Conservation (phyloP, 192 early-diverging fungal species). For the Podila minutissima region DNA sequence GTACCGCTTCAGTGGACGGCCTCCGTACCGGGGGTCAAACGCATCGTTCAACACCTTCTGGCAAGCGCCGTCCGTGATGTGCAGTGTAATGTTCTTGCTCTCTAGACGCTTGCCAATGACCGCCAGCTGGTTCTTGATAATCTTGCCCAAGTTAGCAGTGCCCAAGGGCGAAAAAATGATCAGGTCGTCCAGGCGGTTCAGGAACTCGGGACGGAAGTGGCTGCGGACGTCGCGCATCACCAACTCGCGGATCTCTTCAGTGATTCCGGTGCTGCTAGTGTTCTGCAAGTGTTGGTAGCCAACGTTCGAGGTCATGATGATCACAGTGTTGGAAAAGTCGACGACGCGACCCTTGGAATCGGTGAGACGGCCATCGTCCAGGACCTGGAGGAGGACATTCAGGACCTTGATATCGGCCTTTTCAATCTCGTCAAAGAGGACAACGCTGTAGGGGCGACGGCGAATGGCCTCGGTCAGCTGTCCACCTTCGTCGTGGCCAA, state of each 20-base stretch:
- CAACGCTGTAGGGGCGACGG: constrained; percentile 89
- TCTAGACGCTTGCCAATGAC: constrained; percentile 67
- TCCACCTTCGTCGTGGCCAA: constrained; percentile 97
- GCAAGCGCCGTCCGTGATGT: constrained; percentile 76
- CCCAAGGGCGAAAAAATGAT: constrained; percentile 86
- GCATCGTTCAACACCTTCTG: constrained; percentile 77
- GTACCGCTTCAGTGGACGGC: constrained; percentile 89
- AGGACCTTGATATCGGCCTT: constrained; percentile 92
- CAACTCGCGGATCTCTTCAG: constrained; percentile 45
- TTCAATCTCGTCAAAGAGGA: constrained; percentile 99
- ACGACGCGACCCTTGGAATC: constrained; percentile 90
- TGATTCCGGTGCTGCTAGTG: constrained; percentile 45
- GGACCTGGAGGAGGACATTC: constrained; percentile 81
- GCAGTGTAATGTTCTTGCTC: constrained; percentile 77
- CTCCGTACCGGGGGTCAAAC: constrained; percentile 96
- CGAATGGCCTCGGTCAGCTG: constrained; percentile 96
- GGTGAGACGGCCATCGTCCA: constrained; percentile 97
- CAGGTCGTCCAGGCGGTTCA: constrained; percentile 97
- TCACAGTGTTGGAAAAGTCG: constrained; percentile 95
- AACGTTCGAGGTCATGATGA: constrained; percentile 96
- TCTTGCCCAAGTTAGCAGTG: constrained; percentile 68
- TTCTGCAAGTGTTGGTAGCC: constrained; percentile 61
- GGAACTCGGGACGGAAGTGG: constrained; percentile 91
- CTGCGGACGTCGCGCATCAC: constrained; percentile 88
- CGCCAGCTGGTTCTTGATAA: constrained; percentile 78